Conservation (phyloP, 306 rosid species). For the Sindora glabra region DNA sequence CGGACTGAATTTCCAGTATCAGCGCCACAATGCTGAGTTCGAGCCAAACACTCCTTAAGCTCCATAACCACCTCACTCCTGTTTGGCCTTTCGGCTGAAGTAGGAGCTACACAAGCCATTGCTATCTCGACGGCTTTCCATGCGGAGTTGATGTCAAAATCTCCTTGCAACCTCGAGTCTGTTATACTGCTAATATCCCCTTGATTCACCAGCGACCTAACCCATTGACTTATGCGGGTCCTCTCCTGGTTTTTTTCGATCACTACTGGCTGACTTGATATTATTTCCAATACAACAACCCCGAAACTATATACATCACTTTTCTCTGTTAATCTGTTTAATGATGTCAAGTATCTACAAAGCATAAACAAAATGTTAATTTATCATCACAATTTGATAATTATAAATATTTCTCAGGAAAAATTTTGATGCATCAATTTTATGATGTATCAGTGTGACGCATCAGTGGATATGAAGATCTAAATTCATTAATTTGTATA, state of each 20-base stretch:
- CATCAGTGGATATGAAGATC: too few species aligned
- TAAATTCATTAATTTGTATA: too few species aligned
- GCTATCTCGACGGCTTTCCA: constrained; percentile 31
- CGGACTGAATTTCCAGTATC: not conserved
- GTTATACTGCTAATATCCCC: constrained; percentile 12
- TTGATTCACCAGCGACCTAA: not conserved
- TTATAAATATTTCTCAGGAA: too few species aligned
- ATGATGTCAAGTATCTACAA: constrained; percentile 14
- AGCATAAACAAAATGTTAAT: not conserved
- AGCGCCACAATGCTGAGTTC: not conserved
- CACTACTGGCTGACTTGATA: constrained; percentile 16
- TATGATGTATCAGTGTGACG: too few species aligned
- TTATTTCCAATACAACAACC: constrained; percentile 26
- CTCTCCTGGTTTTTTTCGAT: not conserved
- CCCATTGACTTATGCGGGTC: constrained; percentile 22
- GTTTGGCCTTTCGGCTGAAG: constrained; percentile 16
- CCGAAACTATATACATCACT: constrained; percentile 43
- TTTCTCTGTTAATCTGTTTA: constrained; percentile 20
- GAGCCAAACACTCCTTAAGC: constrained; percentile 2
- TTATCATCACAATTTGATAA: not conserved
- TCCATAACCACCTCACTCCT: constrained; percentile 17
- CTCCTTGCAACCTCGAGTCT: constrained; percentile 17
- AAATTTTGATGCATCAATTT: too few species aligned
- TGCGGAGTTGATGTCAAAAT: not conserved
- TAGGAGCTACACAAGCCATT: constrained; percentile 17